Percentiles rank a stretch among this genome's conserved stretches.
These are phyloP conservation scores for Amanita rimosa DNA, from an alignment of 768 basidiomycete species.

Conservation along the genomic window DNA sequence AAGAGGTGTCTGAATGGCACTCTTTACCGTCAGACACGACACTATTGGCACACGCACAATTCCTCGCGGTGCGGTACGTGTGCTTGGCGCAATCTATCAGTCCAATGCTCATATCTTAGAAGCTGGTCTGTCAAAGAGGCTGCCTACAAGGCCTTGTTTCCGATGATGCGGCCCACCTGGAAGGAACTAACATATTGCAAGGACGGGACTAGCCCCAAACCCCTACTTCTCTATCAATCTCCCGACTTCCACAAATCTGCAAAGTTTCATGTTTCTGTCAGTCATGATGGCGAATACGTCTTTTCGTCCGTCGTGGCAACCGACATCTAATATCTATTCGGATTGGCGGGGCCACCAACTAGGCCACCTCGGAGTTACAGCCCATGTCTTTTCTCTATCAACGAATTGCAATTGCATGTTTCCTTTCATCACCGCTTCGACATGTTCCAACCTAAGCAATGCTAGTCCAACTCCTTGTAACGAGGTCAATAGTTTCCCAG, in stretches of 20 bases:
- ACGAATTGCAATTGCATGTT: constrained; percentile 30
- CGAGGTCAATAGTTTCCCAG: constrained; percentile 64
- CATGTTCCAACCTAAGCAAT: constrained; percentile 70
- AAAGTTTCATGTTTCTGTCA: constrained; percentile 56
- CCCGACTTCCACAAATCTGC: constrained; percentile 17
- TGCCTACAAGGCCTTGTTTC: constrained; percentile 77
- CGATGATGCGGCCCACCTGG: constrained; percentile 52
- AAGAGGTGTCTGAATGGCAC: constrained; percentile 31
- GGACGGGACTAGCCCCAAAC: constrained; percentile 20
- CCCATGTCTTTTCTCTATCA: constrained; percentile 22
- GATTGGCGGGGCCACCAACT: constrained; percentile 42
- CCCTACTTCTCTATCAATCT: constrained; percentile 34
- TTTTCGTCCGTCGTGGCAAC: constrained; percentile 50
- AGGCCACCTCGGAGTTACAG: constrained; percentile 60
- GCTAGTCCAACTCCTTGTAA: constrained; percentile 59
- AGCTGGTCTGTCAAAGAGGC: constrained; percentile 86
- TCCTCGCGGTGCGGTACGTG: constrained; percentile 66
- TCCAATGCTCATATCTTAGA: constrained; percentile 6
- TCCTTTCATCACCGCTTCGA: constrained; percentile 40
- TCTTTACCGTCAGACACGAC: constrained; percentile 14
- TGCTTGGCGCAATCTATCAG: background rate
- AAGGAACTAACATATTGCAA: constrained; percentile 52
- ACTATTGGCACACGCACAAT: constrained; percentile 24
- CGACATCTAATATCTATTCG: background rate
- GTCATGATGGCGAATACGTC: constrained; percentile 76